Evolutionary conservation across 768 basidiomycete species (phyloP).

Genomic region (Pleurotus salmoneostramineus): DNA sequence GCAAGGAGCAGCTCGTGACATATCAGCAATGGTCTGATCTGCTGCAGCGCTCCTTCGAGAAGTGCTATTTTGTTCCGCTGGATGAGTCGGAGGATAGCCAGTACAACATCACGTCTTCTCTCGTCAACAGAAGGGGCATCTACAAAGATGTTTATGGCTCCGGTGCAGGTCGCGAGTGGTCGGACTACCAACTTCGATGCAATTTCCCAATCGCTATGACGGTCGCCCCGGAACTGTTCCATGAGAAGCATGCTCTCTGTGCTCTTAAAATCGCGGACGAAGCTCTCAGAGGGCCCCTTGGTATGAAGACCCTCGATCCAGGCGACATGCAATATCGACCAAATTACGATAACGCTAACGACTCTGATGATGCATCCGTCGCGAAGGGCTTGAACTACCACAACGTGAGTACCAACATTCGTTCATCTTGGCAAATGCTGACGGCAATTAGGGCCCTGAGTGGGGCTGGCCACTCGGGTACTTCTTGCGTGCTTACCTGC

Average conservation of each 20-base stretch:
- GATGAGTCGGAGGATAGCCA: constrained; percentile 69
- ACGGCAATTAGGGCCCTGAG: constrained; percentile 66
- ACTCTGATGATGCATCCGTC: constrained; percentile 73
- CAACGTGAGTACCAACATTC: constrained; percentile 46
- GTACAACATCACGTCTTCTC: constrained; percentile 62
- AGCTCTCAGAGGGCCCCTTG: constrained; percentile 80
- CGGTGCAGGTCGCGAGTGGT: constrained; percentile 84
- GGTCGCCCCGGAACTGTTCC: constrained; percentile 94
- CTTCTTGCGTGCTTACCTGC: constrained; percentile 88
- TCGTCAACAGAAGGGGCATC: constrained; percentile 89
- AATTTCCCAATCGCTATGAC: constrained; percentile 97
- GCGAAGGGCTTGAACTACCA: constrained; percentile 97
- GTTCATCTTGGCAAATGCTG: constrained; percentile 10
- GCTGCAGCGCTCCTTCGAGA: constrained; percentile 85
- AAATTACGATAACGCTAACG: constrained; percentile 91
- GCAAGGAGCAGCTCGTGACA: constrained; percentile 64
- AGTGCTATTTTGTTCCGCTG: constrained; percentile 83
- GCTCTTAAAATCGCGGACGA: constrained; percentile 81
- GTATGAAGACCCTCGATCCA: constrained; percentile 96
- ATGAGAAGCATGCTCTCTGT: constrained; percentile 70
- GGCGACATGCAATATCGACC: constrained; percentile 86
- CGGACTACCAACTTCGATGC: constrained; percentile 92
- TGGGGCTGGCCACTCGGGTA: constrained; percentile 97
- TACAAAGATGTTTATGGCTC: constrained; percentile 99
- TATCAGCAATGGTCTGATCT: constrained; percentile 90